phyloP scores from a whole-genome alignment of 2,329 filamentous ascomycete genomes.

The Amesomyces nigricolor region DNA sequence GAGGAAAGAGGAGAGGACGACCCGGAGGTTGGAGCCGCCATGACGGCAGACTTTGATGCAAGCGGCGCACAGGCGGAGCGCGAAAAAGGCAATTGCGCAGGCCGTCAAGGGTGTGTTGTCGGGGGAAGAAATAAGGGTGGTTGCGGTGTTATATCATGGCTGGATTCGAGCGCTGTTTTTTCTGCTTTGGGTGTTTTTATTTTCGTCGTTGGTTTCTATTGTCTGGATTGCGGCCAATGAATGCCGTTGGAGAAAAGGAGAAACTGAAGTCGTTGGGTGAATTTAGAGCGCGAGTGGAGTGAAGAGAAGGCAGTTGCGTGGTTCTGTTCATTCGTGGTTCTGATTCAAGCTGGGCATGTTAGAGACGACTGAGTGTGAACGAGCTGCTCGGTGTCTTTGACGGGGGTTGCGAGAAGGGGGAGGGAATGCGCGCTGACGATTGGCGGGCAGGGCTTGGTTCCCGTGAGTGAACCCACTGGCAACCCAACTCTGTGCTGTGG shows the following conservation, averaged over 20 bases:
- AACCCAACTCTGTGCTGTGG: too few species aligned
- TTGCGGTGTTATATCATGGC: constrained; percentile 18
- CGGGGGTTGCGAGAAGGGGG: constrained; percentile 2
- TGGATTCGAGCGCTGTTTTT: neutral
- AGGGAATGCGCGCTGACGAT: constrained; percentile 4
- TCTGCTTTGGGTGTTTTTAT: neutral
- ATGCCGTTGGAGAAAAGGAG: neutral
- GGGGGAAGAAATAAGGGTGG: neutral
- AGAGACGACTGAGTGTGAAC: constrained; percentile 2
- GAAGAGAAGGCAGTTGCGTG: neutral
- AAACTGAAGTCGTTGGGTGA: neutral
- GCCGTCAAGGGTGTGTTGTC: neutral
- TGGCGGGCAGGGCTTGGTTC: constrained; percentile 12
- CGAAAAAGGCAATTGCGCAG: constrained; percentile 2
- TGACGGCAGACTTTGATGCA: constrained; percentile 11
- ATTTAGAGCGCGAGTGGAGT: neutral
- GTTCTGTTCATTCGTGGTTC: neutral
- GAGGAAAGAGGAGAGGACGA: constrained; percentile 20
- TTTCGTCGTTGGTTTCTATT: neutral
- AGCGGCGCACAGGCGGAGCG: neutral
- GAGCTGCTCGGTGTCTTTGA: constrained; percentile 15
- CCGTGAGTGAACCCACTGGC: neutral
- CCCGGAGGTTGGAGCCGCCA: constrained; percentile 17
- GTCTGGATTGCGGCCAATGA: neutral
- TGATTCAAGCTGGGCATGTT: constrained; percentile 9